These are phyloP conservation scores for Magnolia sinica DNA, from an alignment of 164 flowering plant genomes.

Conservation along the genomic window DNA sequence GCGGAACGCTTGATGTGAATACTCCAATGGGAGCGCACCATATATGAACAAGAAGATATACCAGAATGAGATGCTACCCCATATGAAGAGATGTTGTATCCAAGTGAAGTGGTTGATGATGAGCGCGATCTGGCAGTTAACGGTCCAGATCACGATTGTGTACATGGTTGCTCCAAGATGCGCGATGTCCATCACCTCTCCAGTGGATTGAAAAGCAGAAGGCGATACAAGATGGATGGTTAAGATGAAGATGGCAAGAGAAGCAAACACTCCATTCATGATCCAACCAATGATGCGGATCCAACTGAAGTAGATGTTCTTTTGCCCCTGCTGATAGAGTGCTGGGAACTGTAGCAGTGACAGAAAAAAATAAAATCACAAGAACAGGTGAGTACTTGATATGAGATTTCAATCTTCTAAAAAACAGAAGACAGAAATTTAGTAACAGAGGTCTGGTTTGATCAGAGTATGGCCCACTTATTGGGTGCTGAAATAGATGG, in stretches of 20 bases:
- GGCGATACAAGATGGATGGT: slow-evolving; percentile 26
- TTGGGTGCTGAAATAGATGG: too few relatives aligned
- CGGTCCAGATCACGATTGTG: slow-evolving; percentile 58
- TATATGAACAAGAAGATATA: slow-evolving; percentile 43
- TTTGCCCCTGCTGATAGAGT: slow-evolving; percentile 57
- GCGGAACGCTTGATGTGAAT: slow-evolving; percentile 28
- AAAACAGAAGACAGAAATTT: too few relatives aligned
- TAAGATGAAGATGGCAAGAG: slow-evolving; percentile 39
- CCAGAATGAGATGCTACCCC: slow-evolving; percentile 63
- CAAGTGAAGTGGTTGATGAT: slow-evolving; percentile 60
- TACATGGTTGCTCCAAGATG: slow-evolving; percentile 43
- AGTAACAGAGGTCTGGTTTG: too few relatives aligned
- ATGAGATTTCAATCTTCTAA: too few relatives aligned
- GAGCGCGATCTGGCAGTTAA: slow-evolving; percentile 62
- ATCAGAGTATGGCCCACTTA: too few relatives aligned
- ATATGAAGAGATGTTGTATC: slow-evolving; percentile 59
- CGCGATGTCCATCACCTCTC: slow-evolving; percentile 37
- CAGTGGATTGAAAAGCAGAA: slow-evolving; percentile 35
- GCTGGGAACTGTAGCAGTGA: slow-evolving; percentile 50
- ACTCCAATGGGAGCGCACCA: slow-evolving; percentile 33
- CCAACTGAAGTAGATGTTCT: slow-evolving; percentile 46
- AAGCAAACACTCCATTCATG: slow-evolving; percentile 38
- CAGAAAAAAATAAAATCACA: not conserved
- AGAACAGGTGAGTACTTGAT: too few relatives aligned
- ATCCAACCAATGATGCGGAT: slow-evolving; percentile 57